Conservation (phyloP, 768 basidiomycete genomes). For the Pleurotus tuber-regium region DNA sequence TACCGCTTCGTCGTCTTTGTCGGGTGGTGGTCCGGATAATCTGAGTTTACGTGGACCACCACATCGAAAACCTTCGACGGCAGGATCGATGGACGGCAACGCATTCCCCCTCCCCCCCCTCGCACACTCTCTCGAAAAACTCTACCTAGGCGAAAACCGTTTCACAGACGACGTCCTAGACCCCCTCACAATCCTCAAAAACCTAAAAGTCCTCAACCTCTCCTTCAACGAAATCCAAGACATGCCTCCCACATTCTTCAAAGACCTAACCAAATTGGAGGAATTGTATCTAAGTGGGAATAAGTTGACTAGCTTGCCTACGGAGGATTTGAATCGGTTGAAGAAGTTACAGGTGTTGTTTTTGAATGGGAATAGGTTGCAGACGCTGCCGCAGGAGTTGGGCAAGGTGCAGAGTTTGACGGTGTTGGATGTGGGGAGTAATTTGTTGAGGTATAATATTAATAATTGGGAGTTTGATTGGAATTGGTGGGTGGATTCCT, state of each 20-base stretch:
- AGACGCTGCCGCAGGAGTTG: constrained; percentile 89
- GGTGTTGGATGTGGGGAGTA: constrained; percentile 91
- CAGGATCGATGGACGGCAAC: constrained; percentile 21
- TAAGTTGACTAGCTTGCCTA: constrained; percentile 83
- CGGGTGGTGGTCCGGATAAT: background rate
- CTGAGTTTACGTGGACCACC: constrained; percentile 14
- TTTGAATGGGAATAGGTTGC: constrained; percentile 91
- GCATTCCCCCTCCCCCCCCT: constrained; percentile 49
- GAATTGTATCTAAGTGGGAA: constrained; percentile 96
- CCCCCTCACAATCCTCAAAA: constrained; percentile 70
- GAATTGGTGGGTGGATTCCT: constrained; percentile 76
- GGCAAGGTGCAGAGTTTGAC: constrained; percentile 76
- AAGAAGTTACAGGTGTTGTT: constrained; percentile 72
- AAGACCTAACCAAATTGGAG: constrained; percentile 65
- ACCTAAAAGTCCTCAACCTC: constrained; percentile 82
- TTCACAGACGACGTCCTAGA: constrained; percentile 78
- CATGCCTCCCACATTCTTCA: constrained; percentile 75
- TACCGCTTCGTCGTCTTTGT: constrained; percentile 1
- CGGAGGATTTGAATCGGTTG: constrained; percentile 80
- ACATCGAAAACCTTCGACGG: constrained; percentile 44
- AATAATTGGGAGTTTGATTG: constrained; percentile 99
- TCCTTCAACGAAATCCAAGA: constrained; percentile 95
- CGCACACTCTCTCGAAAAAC: constrained; percentile 65
- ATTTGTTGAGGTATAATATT: constrained; percentile 93
- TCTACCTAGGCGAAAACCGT: constrained; percentile 90